Percentiles rank a stretch among this genome's conserved stretches.
These are phyloP conservation scores for Teratosphaeriaceae sp. DNA, from an alignment of 2,329 filamentous ascomycete species.

Conservation along the genomic window DNA sequence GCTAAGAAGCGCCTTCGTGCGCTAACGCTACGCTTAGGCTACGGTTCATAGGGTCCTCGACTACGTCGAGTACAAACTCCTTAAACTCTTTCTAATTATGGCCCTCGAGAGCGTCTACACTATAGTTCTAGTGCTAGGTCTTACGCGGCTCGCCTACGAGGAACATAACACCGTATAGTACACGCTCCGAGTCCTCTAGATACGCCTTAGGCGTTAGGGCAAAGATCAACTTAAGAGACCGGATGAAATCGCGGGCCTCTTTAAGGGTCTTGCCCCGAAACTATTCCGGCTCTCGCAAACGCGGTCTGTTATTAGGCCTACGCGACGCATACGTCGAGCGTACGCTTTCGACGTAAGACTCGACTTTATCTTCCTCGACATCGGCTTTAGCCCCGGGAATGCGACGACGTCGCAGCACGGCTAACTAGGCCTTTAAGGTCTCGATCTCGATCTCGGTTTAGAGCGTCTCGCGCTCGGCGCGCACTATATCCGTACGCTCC, in stretches of 20 bases:
- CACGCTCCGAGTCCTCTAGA: background rate
- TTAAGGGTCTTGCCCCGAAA: constrained; percentile 3
- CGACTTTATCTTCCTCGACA: no score
- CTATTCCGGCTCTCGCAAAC: background rate
- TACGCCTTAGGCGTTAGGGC: background rate
- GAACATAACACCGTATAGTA: constrained; percentile 1
- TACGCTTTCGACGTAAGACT: no score
- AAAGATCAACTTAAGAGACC: background rate
- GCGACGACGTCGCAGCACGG: no score
- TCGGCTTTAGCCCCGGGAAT: no score
- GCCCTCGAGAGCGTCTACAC: background rate
- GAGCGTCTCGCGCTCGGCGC: no score
- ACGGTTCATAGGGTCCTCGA: constrained; percentile 1
- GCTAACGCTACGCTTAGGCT: background rate
- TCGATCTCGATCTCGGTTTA: no score
- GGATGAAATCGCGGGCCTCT: background rate
- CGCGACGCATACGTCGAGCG: no score
- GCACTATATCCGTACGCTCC: no score
- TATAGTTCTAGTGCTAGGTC: background rate
- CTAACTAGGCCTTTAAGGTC: no score
- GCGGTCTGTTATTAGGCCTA: background rate
- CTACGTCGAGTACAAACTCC: background rate
- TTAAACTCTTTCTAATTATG: background rate
- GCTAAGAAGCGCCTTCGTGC: background rate
- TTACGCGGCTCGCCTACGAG: constrained; percentile 1